A percentile compares a stretch with the other conserved stretches of the same genome.
phyloP scores from a whole-genome alignment of 768 basidiomycete genomes.

The Solioccasus polychromus region DNA sequence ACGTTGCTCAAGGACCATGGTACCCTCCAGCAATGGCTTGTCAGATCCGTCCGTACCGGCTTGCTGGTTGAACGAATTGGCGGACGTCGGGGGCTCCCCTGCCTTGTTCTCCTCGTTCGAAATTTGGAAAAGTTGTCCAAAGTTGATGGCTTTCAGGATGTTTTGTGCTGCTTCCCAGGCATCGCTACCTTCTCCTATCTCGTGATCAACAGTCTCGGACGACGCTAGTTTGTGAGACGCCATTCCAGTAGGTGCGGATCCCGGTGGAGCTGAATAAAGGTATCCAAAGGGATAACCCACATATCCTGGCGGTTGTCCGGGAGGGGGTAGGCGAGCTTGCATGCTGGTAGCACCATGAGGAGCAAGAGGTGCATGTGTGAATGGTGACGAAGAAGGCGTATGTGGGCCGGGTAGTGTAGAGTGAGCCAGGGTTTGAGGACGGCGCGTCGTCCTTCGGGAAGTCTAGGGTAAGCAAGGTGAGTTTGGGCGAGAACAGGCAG shows the following conservation, averaged over 20 bases:
- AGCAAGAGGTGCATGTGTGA: constrained; percentile 53
- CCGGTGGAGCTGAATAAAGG: constrained; percentile 24
- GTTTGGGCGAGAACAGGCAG: background rate
- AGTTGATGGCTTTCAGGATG: constrained; percentile 76
- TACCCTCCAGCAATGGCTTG: constrained; percentile 4
- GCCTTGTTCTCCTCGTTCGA: constrained; percentile 27
- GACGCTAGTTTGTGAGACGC: constrained; percentile 15
- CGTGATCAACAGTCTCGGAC: constrained; percentile 22
- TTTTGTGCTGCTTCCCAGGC: constrained; percentile 78
- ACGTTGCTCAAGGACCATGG: background rate
- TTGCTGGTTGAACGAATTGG: constrained; percentile 1
- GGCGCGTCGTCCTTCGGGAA: constrained; percentile 71
- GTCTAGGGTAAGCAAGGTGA: constrained; percentile 45
- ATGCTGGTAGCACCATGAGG: constrained; percentile 31
- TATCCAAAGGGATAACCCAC: constrained; percentile 41
- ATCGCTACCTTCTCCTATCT: constrained; percentile 46
- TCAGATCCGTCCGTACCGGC: constrained; percentile 1
- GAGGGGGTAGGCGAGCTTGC: constrained; percentile 35
- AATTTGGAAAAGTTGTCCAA: constrained; percentile 49
- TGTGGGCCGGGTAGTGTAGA: constrained; percentile 29
- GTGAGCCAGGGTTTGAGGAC: constrained; percentile 57
- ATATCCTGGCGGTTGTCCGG: constrained; percentile 34
- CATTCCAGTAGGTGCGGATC: background rate
- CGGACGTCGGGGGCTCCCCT: constrained; percentile 10
- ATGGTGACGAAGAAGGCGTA: constrained; percentile 44